Base-by-base conservation (phyloP, 1,139 yeast genomes). In the Candida smagusa region DNA sequence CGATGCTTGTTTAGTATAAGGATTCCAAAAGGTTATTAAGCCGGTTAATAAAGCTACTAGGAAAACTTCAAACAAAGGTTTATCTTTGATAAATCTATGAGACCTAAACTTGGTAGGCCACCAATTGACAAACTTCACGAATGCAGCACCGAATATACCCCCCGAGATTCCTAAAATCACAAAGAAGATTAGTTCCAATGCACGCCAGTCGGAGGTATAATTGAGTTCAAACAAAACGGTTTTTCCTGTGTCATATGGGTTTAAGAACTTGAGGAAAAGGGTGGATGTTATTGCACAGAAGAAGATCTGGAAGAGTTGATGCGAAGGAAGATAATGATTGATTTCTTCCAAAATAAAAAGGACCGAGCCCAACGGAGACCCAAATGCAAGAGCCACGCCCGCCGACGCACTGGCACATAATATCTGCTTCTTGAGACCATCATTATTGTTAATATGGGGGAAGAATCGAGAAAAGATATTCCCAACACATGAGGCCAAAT, bases 341-440 rank as follows among this genome's bases (percentile, higher is more conserved):
- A 81, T 81, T 45, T 81, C 87, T 48, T 81, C 88, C 31, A 81
- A 62, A 19, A 81, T 74, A 53, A 81, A 81, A 22, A 81, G 52
- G 2, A 81, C 86, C 2, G 86, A 87, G 4, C 87, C 87, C 38
- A 81, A 62, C 1, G 87, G 87, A 2, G 81, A 74, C 0, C 86
- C 87, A 61, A 81, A 81, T 1, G 87, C 85, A 21, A 81, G 67
- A 4, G 86, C 83, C 8, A 81, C 85, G 5, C 87, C 87, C 8
- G 85, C 82, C 37, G 79, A 74, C 2, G 84, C 81, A 9, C 84
- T 76, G 0, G 87, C 85, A 3, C 82, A 72, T 30, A 81, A 54
- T 2, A 81, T 68, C 49, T 79, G 84, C 44, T 83, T 69, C 41
- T 78, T 68, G 46, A 77, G 68, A 21, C 77, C 59, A 37, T 78